Evolutionary conservation across 495 filamentous ascomycete species (phyloP), one percentile per base, ranked within the genome.

Genomic region (Aspergillus homomorphus): DNA sequence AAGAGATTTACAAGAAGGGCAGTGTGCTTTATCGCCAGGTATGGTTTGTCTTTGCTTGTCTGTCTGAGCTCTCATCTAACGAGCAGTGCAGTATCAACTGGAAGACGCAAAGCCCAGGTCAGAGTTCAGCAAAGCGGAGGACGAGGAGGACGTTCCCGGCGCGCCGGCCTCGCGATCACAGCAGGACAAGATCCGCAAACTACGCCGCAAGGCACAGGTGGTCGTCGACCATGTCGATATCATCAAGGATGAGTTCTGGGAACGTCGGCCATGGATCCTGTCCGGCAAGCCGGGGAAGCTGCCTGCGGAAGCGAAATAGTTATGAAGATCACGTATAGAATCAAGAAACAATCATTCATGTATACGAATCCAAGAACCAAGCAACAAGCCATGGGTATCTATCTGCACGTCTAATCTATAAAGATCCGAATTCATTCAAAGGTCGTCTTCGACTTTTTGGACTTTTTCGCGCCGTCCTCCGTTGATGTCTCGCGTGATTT

Each of bases 211-310:
- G 67, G 90, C 92, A 21, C 75, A 80, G 53, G 85, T 98, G 41
- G 82, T 87, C 16, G 76, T 93, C 43, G 85, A 93, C 56, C 91
- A 97, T 73, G 74, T 91, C 54, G 94, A 98, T 72, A 88, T 98
- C 66, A 97, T 98, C 68, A 89, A 87, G 58, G 89, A 97, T 74
- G 88, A 89, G 7, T 98, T 98, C 71, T 98, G 93, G 94, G 81
- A 89, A 58, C 77, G 79, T 63, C 78, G 89, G 64, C 91, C 92
- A 8, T 96, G 92, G 90, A 82, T 98, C 57, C 70, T 97, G 54
- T 88, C 84, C 16, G 85, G 87, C 54, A 89, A 85, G 64, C 84
- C 88, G 21, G 86, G 87, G 12, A 88, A 83, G 66, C 72, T 87
- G 53, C 84, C 85, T 4, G 81, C 78, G 48, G 74, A 85, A 67